Base-by-base conservation (phyloP, 192 early-diverging fungal genomes). In the Pilobolus umbonatus region DNA sequence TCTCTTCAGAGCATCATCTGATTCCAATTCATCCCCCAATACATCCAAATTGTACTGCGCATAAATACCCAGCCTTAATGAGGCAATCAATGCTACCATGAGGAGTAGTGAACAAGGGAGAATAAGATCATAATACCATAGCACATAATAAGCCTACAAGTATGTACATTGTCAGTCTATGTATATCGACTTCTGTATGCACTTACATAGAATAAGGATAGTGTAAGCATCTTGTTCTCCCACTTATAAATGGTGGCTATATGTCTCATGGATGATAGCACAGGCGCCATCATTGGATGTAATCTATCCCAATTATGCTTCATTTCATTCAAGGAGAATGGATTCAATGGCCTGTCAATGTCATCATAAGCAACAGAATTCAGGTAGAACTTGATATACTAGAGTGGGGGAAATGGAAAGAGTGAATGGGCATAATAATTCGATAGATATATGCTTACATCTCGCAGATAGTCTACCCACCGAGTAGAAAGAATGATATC, bases 91-190 rank as follows among this genome's bases (percentile, higher is more conserved):
- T 49, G 11, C 39, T 29, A 12, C 39, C 31, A 3, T n/a, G 22
- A 5, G 51, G 30, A 40, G 30, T 54, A 6, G 54, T 21, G 21
- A 60, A n/a, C n/a, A 46, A 0, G 65, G 19, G 15, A 67, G 15
- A 24, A 67, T 46, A 3, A 67, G 38, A 43, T 67, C 65, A 11
- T 59, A 48, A 11, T 60, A 67, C 65, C 65, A 67, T 19, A 67
- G 22, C 9, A 32, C 21, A 24, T 51, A 11, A 34, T 67, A 67
- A 15, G 61, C 11, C 65, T 67, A 47, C 5, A 17, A n/a, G 39
- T 9, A 38, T 36, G 6, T 21, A 11, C 19, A 7, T 28, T 26
- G 1, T 42, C 24, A 35, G 3, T 0, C 4, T 28, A 4, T 3
- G 12, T 35, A 30, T 22, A 0, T 28, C 7, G 7, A 4, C 14